Evolutionary conservation across 2,329 filamentous ascomycete species (phyloP).

Genomic region (Monilinia vaccinii-corymbosi): DNA sequence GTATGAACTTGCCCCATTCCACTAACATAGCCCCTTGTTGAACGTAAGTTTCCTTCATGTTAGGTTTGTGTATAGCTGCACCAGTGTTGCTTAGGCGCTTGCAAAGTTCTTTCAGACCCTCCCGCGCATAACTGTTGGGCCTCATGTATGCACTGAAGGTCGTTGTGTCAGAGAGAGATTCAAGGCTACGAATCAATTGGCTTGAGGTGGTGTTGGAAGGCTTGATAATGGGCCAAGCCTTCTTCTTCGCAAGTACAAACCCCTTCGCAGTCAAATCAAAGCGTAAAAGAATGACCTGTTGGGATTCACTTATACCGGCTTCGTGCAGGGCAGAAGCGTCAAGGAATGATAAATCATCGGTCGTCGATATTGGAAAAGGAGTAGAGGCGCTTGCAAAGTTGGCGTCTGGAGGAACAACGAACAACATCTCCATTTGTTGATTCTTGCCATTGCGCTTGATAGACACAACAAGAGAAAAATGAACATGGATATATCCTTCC

Average conservation of each 20-base stretch:
- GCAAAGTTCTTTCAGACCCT: neutral
- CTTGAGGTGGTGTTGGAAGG: neutral
- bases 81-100: neutral
- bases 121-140: neutral
- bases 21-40: neutral
- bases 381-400: neutral
- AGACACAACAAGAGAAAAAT: neutral
- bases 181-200: neutral
- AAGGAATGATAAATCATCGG: neutral
- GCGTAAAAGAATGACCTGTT: neutral
- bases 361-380: neutral
- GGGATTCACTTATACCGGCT: neutral
- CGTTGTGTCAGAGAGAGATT: neutral
- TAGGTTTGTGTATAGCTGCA: neutral
- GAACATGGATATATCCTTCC: neutral
- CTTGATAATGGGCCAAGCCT: neutral
- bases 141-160: neutral
- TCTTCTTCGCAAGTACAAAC: neutral
- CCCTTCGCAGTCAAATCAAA: neutral
- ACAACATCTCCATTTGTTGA: neutral
- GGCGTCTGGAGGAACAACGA: neutral
- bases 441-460: neutral
- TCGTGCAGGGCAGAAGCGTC: neutral
- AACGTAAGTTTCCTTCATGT: neutral
- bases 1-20: neutral